Evolutionary conservation across 164 flowering plant genomes (phyloP).

Genomic region (Tetracentron sinense): DNA sequence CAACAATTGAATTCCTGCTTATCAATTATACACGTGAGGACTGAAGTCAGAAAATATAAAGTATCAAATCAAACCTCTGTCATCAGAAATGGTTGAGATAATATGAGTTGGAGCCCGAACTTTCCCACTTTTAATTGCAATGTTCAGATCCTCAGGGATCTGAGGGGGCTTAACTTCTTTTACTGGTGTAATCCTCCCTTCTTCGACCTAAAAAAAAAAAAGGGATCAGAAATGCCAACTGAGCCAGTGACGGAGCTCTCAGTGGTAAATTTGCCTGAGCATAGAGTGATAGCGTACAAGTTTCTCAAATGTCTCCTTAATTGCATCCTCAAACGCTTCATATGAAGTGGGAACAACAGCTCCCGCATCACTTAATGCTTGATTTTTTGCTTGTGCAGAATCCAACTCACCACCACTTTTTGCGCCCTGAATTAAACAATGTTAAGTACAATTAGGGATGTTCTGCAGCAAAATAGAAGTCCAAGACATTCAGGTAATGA

Average conservation of each 20-base stretch:
- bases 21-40: neutral
- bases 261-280: neutral
- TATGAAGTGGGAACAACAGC: slow-evolving; percentile 95
- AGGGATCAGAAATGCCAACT: no score
- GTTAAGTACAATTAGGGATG: slow-evolving; percentile 12
- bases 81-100: slow-evolving; percentile 81
- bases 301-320: slow-evolving; percentile 69
- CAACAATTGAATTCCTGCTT: neutral
- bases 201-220: slow-evolving; percentile 37
- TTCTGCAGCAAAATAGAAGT: slow-evolving; percentile 5
- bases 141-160: slow-evolving; percentile 76
- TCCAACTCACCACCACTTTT: slow-evolving; percentile 99
- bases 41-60: neutral
- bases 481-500: slow-evolving; percentile 10
- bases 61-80: slow-evolving; percentile 42
- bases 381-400: slow-evolving; percentile 97
- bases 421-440: slow-evolving; percentile 64
- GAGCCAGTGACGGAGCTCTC: neutral
- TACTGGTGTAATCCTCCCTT: slow-evolving; percentile 55
- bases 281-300: slow-evolving; percentile 35
- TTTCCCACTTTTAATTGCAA: slow-evolving; percentile 80
- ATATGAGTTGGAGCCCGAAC: slow-evolving; percentile 86
- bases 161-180: slow-evolving; percentile 72
- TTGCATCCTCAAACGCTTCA: slow-evolving; percentile 82
- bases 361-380: slow-evolving; percentile 91